Percentiles rank a stretch among this genome's conserved stretches.
Conservation (phyloP, 768 basidiomycete species). For the Kwoniella bestiolae region DNA sequence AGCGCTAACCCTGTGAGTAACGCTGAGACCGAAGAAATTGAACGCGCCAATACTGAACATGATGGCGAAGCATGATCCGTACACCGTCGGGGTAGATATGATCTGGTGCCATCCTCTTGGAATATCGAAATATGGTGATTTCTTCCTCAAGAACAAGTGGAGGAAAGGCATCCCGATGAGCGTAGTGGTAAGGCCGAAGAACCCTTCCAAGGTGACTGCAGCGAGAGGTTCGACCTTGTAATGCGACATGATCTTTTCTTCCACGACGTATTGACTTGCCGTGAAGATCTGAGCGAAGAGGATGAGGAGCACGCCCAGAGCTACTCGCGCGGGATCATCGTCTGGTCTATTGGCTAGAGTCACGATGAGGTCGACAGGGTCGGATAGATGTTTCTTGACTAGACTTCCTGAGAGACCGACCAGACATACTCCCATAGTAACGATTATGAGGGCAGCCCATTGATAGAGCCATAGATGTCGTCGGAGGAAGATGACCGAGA, state of each 20-base stretch:
- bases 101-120: constrained; percentile 88
- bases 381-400: constrained; percentile 66
- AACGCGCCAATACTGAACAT: constrained; percentile 77
- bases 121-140: constrained; percentile 73
- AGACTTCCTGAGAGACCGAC: constrained; percentile 82
- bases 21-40: constrained; percentile 89
- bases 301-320: constrained; percentile 79
- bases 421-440: constrained; percentile 62
- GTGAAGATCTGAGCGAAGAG: constrained; percentile 88
- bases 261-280: constrained; percentile 68
- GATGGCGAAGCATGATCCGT: constrained; percentile 71
- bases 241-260: constrained; percentile 91
- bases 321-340: constrained; percentile 54
- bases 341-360: constrained; percentile 50
- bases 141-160: constrained; percentile 52
- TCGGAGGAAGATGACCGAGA: constrained; percentile 87
- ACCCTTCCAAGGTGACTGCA: constrained; percentile 91
- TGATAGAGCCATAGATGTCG: constrained; percentile 87
- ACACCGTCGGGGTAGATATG: constrained; percentile 72
- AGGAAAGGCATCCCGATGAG: constrained; percentile 78
- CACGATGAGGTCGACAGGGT: constrained; percentile 15
- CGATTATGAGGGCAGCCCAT: constrained; percentile 88
- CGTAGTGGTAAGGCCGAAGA: constrained; percentile 84
- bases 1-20: constrained; percentile 90
- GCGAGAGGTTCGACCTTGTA: constrained; percentile 81